phyloP scores from a whole-genome alignment of 345 rosid genomes.

The Eucalyptus pauciflora region DNA sequence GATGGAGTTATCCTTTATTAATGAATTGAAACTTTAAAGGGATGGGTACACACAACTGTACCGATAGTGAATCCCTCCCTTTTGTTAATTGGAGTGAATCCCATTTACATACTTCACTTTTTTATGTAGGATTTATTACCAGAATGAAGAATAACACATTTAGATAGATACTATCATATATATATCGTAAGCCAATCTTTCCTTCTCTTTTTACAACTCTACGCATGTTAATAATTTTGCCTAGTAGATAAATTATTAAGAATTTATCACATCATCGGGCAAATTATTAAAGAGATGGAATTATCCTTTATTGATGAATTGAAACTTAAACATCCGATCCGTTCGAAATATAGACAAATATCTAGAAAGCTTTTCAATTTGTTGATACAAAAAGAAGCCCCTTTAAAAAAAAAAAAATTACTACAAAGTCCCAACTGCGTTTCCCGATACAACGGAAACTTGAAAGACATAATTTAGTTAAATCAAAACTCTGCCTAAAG shows the following conservation, averaged over 20 bases:
- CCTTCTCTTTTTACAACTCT: neutral
- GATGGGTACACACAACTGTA: neutral
- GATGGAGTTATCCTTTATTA: neutral
- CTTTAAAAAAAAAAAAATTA: neutral
- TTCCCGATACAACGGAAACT: neutral
- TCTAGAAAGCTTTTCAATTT: neutral
- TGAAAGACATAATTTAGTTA: neutral
- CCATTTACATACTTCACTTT: neutral
- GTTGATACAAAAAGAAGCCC: neutral
- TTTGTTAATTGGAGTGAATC: neutral
- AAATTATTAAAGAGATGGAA: neutral
- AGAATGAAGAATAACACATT: neutral
- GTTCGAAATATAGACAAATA: neutral
- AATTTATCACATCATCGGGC: neutral
- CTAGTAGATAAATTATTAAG: neutral
- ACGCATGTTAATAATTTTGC: neutral
- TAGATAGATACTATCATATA: neutral
- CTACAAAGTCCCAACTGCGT: neutral
- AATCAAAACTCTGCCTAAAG: neutral
- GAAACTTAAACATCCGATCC: neutral
- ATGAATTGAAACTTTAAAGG: neutral
- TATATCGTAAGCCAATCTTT: neutral
- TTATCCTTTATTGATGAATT: neutral
- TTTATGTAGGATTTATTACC: neutral
- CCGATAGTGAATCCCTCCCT: neutral